Evolutionary conservation across 495 filamentous ascomycete genomes (phyloP).

Genomic region (Pyrenula aspistea): DNA sequence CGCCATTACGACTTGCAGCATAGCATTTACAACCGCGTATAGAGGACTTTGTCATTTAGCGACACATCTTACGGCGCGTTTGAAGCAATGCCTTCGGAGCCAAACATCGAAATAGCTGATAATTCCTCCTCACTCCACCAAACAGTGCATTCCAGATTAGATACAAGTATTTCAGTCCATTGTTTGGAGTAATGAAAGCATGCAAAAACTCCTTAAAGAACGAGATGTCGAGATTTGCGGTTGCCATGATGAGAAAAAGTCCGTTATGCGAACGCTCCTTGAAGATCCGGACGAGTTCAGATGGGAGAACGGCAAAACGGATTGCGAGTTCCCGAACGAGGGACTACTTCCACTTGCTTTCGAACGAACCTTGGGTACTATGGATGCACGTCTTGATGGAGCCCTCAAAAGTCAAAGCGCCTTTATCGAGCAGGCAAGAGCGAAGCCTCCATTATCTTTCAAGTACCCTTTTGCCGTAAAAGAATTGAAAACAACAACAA

Average conservation of each 20-base stretch:
- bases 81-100: no score
- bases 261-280: not conserved
- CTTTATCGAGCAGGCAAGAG: not conserved
- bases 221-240: not conserved
- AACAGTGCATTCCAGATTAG: no score
- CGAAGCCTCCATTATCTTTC: not conserved
- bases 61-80: no score
- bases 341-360: not conserved
- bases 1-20: no score
- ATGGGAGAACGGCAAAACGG: not conserved
- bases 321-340: not conserved
- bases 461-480: not conserved
- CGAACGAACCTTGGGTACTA: not conserved
- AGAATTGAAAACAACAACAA: not conserved
- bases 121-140: no score
- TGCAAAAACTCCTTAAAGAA: not conserved
- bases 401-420: not conserved
- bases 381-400: no score
- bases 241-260: not conserved
- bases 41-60: no score
- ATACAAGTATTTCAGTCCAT: no score
- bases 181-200: no score
- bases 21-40: no score
- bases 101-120: no score
- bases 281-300: not conserved